Conservation (phyloP, 2,329 filamentous ascomycete species). For the Monosporascus sp. region DNA sequence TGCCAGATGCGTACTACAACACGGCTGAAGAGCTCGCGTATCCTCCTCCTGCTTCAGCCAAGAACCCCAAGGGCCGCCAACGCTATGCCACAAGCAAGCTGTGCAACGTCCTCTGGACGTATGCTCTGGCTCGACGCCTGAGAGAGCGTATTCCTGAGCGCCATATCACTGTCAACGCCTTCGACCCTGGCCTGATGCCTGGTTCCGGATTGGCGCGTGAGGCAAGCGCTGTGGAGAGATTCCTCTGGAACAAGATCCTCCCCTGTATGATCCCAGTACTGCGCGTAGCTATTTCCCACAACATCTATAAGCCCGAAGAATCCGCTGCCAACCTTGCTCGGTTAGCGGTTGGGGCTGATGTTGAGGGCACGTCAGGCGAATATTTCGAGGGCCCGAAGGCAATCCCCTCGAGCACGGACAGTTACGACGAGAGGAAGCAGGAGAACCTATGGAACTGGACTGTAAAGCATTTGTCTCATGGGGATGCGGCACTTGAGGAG, state of each 20-base stretch:
- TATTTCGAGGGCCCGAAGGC: slow-evolving; percentile 39
- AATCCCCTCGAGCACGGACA: slow-evolving; percentile 37
- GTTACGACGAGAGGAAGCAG: slow-evolving; percentile 39
- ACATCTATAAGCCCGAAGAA: slow-evolving; percentile 34
- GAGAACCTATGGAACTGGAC: slow-evolving; percentile 47
- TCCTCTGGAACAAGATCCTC: slow-evolving; percentile 31
- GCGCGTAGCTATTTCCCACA: slow-evolving; percentile 23
- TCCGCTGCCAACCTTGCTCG: slow-evolving; percentile 35
- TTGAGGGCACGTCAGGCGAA: slow-evolving; percentile 29
- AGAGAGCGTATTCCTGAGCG: slow-evolving; percentile 9
- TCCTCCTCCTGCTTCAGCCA: slow-evolving; percentile 24
- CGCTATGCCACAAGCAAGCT: slow-evolving; percentile 42
- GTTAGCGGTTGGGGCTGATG: slow-evolving; percentile 30
- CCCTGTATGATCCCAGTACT: slow-evolving; percentile 31
- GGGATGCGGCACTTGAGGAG: not conserved
- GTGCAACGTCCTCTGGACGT: slow-evolving; percentile 43
- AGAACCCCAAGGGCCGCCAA: slow-evolving; percentile 27
- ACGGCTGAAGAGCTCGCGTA: slow-evolving; percentile 40
- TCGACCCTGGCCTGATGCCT: slow-evolving; percentile 45
- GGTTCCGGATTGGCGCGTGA: slow-evolving; percentile 38
- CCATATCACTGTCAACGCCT: slow-evolving; percentile 33
- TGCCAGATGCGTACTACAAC: slow-evolving; percentile 38
- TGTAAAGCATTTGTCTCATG: slow-evolving; percentile 16
- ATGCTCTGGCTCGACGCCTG: slow-evolving; percentile 36
- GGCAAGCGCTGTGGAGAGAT: slow-evolving; percentile 18